phyloP scores from a whole-genome alignment of 192 early-diverging fungal species.

The Coemansia sp. region DNA sequence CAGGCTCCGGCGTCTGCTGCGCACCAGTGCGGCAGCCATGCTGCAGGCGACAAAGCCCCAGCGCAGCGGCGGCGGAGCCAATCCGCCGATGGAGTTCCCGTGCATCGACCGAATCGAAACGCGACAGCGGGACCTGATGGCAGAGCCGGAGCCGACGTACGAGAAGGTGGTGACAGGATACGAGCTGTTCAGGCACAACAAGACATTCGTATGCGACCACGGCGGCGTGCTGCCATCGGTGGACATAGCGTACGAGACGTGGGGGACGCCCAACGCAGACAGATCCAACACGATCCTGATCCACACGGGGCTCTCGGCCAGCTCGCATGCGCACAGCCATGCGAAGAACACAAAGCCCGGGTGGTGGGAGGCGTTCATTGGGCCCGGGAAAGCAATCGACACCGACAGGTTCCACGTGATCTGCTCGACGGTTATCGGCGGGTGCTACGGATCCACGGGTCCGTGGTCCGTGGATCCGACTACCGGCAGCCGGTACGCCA shows the following conservation, averaged over 20 bases:
- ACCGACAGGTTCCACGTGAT: constrained; percentile 94
- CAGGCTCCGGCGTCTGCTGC: constrained; percentile 1
- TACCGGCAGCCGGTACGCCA: constrained; percentile 77
- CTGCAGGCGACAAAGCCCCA: not conserved
- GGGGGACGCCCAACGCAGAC: constrained; percentile 85
- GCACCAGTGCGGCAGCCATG: constrained; percentile 2
- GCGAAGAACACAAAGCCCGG: constrained; percentile 73
- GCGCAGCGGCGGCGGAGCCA: constrained; percentile 25
- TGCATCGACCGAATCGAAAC: constrained; percentile 69
- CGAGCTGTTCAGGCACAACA: constrained; percentile 60
- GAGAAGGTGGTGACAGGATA: constrained; percentile 81
- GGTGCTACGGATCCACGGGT: constrained; percentile 95
- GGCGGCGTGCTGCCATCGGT: constrained; percentile 78
- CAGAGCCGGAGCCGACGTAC: constrained; percentile 82
- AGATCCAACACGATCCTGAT: constrained; percentile 87
- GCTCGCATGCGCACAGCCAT: constrained; percentile 90
- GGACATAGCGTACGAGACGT: constrained; percentile 94
- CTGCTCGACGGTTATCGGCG: constrained; percentile 95
- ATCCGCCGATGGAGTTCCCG: constrained; percentile 72
- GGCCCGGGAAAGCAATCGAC: constrained; percentile 88
- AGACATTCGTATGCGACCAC: constrained; percentile 76
- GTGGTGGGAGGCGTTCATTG: constrained; percentile 98
- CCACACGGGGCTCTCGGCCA: constrained; percentile 92
- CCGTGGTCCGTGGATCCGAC: constrained; percentile 80
- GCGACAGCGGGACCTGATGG: constrained; percentile 62